These are phyloP conservation scores for Theobroma grandiflorum DNA, from an alignment of 441 rosid genomes.

Conservation along the genomic window DNA sequence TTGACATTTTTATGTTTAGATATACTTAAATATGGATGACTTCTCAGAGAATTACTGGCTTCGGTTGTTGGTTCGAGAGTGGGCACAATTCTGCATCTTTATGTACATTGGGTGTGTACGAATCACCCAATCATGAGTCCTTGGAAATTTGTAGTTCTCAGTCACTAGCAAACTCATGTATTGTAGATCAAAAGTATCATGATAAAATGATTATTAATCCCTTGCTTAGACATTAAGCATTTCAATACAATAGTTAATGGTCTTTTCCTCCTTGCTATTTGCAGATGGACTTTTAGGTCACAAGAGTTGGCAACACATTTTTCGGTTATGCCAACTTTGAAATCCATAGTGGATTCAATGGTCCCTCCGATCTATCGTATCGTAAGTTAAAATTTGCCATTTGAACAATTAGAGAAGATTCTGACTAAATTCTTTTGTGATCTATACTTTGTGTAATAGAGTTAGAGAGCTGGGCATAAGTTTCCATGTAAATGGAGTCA, in stretches of 20 bases:
- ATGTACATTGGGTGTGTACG: slow-evolving; percentile 75
- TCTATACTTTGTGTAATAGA: background rate
- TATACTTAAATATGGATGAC: slow-evolving; percentile 71
- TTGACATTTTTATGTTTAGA: slow-evolving; percentile 49
- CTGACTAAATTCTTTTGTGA: background rate
- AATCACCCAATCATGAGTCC: background rate
- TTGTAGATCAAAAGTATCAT: background rate
- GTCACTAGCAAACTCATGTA: background rate
- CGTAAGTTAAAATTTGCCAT: slow-evolving; percentile 49
- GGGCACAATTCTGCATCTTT: slow-evolving; percentile 87
- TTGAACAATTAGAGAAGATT: background rate
- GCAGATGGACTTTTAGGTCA: slow-evolving; percentile 92
- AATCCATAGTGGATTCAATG: slow-evolving; percentile 51
- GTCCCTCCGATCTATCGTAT: slow-evolving; percentile 82
- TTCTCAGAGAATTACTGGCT: slow-evolving; percentile 82
- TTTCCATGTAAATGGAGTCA: background rate
- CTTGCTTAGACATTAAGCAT: background rate
- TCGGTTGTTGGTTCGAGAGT: slow-evolving; percentile 77
- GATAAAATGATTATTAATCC: background rate
- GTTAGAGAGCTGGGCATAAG: background rate
- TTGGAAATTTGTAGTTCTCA: background rate
- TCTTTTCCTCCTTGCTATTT: slow-evolving; percentile 26
- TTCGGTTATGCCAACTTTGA: slow-evolving; percentile 77
- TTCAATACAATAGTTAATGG: slow-evolving; percentile 1
- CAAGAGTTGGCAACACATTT: slow-evolving; percentile 82